Conservation (phyloP, 179 eudicot genomes). For the Beta lomatogona region DNA sequence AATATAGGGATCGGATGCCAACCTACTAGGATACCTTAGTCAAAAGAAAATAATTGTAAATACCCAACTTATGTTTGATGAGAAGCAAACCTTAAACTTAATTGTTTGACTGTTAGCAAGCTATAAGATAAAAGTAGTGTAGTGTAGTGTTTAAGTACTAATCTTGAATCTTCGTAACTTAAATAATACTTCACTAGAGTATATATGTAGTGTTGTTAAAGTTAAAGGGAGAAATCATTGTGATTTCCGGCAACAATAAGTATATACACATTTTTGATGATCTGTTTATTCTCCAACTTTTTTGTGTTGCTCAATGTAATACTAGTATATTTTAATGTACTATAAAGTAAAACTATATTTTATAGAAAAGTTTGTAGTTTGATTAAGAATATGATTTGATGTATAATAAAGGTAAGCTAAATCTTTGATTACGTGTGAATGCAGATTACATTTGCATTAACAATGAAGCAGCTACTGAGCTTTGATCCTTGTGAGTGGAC, state of each 20-base stretch:
- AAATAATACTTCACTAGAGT: neutral
- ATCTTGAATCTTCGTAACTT: neutral
- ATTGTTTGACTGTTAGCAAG: no score
- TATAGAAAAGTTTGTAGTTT: neutral
- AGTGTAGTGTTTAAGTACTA: neutral
- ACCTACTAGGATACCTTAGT: no score
- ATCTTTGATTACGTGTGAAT: conserved; percentile 16
- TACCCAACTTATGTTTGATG: no score
- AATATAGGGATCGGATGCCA: no score
- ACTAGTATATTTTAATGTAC: neutral
- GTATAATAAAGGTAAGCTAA: conserved; percentile 8
- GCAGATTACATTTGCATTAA: conserved; percentile 89
- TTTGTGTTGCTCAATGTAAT: neutral
- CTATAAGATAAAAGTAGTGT: no score
- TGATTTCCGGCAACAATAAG: conserved; percentile 42
- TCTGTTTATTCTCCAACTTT: conserved; percentile 29
- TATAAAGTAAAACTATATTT: neutral
- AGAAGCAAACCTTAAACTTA: no score
- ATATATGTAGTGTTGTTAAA: conserved; percentile 2
- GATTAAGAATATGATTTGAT: neutral
- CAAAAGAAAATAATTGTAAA: no score
- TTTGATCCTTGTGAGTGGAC: conserved; percentile 97
- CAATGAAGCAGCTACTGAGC: conserved; percentile 93
- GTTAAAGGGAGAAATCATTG: conserved; percentile 27
- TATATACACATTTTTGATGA: conserved; percentile 33